These are phyloP conservation scores for Gentiana dahurica DNA, from an alignment of 257 asterid genomes.

Conservation along the genomic window DNA sequence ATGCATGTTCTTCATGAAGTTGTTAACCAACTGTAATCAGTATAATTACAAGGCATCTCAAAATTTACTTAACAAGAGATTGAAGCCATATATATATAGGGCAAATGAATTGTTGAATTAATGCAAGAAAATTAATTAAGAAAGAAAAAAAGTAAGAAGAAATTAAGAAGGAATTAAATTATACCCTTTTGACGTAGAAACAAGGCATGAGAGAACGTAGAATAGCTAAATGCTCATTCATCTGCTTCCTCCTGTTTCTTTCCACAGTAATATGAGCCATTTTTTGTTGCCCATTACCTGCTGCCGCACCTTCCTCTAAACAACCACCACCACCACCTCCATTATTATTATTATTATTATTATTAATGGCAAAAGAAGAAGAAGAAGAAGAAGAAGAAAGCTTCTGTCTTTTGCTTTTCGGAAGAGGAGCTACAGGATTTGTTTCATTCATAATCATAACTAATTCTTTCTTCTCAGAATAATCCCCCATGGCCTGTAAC, in stretches of 20 bases:
- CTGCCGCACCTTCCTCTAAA: constrained; percentile 19
- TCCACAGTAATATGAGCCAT: constrained; percentile 65
- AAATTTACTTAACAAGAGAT: too few species aligned
- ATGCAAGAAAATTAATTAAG: not conserved
- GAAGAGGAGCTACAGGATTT: too few species aligned
- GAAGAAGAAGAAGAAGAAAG: constrained; percentile 2
- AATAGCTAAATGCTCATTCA: constrained; percentile 67
- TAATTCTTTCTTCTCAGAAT: too few species aligned
- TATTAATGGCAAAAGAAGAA: not conserved
- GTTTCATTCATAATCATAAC: too few species aligned
- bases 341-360: too few species aligned
- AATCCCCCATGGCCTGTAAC: constrained; percentile 22
- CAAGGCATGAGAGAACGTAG: constrained; percentile 79
- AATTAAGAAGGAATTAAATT: too few species aligned
- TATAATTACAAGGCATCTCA: too few species aligned
- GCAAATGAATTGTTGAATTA: not conserved
- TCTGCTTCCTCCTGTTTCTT: constrained; percentile 78
- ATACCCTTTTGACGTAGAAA: constrained; percentile 71
- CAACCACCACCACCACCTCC: constrained; percentile 5
- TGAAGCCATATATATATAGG: not conserved
- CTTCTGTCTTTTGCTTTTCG: constrained; percentile 41
- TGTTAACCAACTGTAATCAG: too few species aligned
- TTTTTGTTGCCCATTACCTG: constrained; percentile 25
- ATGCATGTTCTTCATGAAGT: not conserved
- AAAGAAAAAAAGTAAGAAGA: not conserved